Evolutionary conservation across 148 eudicot genomes (phyloP), one percentile per base, ranked within the genome.

Genomic region (Beta vulgaris): DNA sequence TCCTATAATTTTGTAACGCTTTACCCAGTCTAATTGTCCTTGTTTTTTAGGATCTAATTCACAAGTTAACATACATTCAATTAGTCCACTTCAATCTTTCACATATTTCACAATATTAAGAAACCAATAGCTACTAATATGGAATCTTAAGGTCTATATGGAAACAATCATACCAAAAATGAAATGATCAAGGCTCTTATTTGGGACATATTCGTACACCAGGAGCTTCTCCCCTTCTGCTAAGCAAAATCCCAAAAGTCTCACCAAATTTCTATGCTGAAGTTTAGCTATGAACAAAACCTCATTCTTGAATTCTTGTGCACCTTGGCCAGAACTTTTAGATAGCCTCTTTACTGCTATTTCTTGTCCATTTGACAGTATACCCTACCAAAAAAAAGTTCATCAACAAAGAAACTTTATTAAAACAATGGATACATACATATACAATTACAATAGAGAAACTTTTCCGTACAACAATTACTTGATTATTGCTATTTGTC

Each of bases 281-380:
- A 81, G 87, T 55, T 78, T 81, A 28, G 87, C 80, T 8, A 81
- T 76, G 37, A 84, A 68, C 71, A 74, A 59, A 2, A 76, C 84
- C 80, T 87, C 89, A 32, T 87, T 86, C 87, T 84, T 81, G 70
- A 86, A 84, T 68, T 84, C 84, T 64, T 73, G 77, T 55, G 39
- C 68, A 23, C 85, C 85, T 78, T 82, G 87, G 1, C 53, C 71
- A 0, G 87, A 84, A 43, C 29, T 71, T 53, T 16, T 76, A 12
- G 87, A 68, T 26, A 84, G 16, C 59, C 87, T 78, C 81, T 84
- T 84, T 1, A 84, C 83, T 10, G 87, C 84, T 46, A 84, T 77
- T 58, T 68, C 85, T 67, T 71, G 84, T 31, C 83, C 82, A 65
- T 78, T 40, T 72, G 78, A 14, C 15, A 81, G 37, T 23, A 40